Base-by-base conservation (phyloP, 2,329 filamentous ascomycete genomes). In the Celoporthe dispersa region DNA sequence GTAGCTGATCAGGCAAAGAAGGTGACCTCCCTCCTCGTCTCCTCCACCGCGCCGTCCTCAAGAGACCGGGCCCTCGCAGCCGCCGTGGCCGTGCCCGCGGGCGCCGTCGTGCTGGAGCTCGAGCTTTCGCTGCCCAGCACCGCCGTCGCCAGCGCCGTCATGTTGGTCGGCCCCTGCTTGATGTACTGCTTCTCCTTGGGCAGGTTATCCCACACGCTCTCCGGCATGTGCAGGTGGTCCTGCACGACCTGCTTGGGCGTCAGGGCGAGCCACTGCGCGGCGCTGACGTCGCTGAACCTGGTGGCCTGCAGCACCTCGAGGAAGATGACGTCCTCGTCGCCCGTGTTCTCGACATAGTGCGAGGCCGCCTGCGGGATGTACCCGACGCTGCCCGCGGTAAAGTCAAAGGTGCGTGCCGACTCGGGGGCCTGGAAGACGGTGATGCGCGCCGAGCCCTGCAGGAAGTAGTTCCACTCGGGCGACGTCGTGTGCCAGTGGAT, bases 311-410 rank as follows among this genome's bases (percentile, higher is more conserved):
- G 78, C 1, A 90, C 84, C 74, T 90, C 87, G n/a, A 90, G 79
- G 75, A 88, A 88, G 6, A 89, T 79, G 11, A 90, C 77, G 70
- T 88, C 85, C 70, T 86, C 85, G 12, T 81, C 83, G 25, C 87
- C 87, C 0, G 84, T 88, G 75, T 90, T 90, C 78, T 90, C 87
- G 25, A 90, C 80, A 72, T 89, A 90, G 75, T 90, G 88, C 0
- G 85, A 83, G 53, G 83, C 81, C 0, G 83, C 81, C 12, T 84
- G 81, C 1, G 87, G 86, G 14, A 90, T 84, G 71, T 89, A 89
- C 0, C 86, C 87, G 0, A 89, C 87, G 70, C 88, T 86, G 22
- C 87, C 87, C 28, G 86, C 86, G 8, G 83, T 83, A 77, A 87
- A 89, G 78, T 89, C 87, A 70, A 88, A 90, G 0, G 87, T 89